Evolutionary conservation across 306 rosid genomes (phyloP).

Genomic region (Ormosia semicastrata): DNA sequence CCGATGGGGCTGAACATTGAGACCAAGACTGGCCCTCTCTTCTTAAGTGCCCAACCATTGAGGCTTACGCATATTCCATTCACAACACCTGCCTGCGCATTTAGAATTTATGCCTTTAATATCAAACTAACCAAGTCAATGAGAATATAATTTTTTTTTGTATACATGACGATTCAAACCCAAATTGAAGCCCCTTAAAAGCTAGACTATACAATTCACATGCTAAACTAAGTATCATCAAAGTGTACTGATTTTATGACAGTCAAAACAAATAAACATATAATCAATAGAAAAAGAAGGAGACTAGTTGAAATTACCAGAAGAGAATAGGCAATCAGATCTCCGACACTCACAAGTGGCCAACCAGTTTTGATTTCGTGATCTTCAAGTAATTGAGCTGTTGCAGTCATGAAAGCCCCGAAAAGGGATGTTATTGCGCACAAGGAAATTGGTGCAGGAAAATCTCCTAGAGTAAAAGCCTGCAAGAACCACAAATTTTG

Average conservation of each 20-base stretch:
- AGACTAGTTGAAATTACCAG: slow-evolving; percentile 42
- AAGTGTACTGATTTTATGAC: not conserved
- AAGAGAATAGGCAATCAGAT: slow-evolving; percentile 52
- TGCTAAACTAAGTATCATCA: not conserved
- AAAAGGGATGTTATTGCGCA: slow-evolving; percentile 64
- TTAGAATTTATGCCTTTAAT: not conserved
- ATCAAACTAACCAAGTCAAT: not conserved
- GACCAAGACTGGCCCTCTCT: slow-evolving; percentile 83
- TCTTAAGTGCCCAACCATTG: slow-evolving; percentile 80
- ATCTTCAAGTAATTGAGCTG: slow-evolving; percentile 39
- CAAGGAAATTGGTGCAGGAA: slow-evolving; percentile 79
- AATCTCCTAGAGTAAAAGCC: slow-evolving; percentile 64
- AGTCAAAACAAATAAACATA: not conserved
- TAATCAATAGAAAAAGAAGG: not conserved
- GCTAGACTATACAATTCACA: not conserved
- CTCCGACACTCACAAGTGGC: slow-evolving; percentile 40
- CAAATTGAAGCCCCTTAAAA: not conserved
- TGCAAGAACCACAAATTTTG: slow-evolving; percentile 1
- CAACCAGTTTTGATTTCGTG: slow-evolving; percentile 45
- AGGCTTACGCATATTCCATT: slow-evolving; percentile 64
- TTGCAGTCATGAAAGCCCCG: slow-evolving; percentile 47
- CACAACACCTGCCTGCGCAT: slow-evolving; percentile 60
- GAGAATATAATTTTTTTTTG: not conserved
- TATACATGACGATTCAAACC: not conserved
- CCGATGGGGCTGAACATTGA: slow-evolving; percentile 77